Conservation (phyloP, 169 alveolate species). For the Babesia ovata region DNA sequence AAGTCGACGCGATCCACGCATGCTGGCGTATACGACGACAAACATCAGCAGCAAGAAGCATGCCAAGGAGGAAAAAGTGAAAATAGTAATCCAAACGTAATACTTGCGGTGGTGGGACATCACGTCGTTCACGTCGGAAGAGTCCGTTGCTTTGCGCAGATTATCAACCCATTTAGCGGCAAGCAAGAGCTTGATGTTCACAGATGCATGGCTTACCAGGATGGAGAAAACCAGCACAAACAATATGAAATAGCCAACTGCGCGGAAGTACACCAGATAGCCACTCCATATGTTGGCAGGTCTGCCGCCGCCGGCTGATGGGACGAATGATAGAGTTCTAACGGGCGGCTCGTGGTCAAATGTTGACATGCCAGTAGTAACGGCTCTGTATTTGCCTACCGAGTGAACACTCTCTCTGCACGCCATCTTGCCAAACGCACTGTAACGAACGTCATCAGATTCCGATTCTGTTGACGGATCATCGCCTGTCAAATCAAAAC, state of each 20-base stretch:
- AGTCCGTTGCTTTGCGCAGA: background rate
- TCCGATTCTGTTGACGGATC: background rate
- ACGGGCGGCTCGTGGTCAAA: no score
- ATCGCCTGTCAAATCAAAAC: background rate
- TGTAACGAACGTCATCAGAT: background rate
- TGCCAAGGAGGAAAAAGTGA: background rate
- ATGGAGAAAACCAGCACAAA: background rate
- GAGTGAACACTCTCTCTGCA: background rate
- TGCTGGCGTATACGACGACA: slow-evolving; percentile 3
- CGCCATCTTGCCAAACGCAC: background rate
- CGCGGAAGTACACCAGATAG: slow-evolving; percentile 9
- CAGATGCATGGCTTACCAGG: background rate
- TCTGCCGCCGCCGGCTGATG: background rate
- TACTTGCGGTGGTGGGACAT: background rate
- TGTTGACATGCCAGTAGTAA: no score
- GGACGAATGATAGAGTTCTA: background rate
- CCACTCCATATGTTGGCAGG: slow-evolving; percentile 19
- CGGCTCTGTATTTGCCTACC: no score
- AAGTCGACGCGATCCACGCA: slow-evolving; percentile 11
- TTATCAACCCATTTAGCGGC: slow-evolving; percentile 22
- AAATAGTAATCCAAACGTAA: slow-evolving; percentile 23
- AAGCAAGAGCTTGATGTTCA: slow-evolving; percentile 4
- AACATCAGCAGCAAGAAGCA: background rate
- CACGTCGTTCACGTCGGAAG: background rate
- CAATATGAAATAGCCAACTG: slow-evolving; percentile 11